Percentiles rank a stretch among this genome's conserved stretches.
Conservation (phyloP, 2,329 filamentous ascomycete species). For the Alternaria triticina region DNA sequence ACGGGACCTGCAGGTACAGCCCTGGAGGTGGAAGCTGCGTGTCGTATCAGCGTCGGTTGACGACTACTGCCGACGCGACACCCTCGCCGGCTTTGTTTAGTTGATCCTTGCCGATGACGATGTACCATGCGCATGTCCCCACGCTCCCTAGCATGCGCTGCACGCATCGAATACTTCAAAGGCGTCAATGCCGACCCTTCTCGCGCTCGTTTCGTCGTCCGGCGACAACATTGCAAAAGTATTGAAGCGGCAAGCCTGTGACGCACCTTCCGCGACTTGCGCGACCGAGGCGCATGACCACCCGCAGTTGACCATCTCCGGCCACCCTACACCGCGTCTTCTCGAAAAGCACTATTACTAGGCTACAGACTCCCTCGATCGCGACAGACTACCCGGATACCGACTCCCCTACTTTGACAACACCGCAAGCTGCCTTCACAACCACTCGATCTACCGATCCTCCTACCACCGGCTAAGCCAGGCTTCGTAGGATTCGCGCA, state of each 20-base stretch:
- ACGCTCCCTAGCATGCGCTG: slow-evolving; percentile 10
- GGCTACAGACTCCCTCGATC: background rate
- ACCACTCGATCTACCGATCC: slow-evolving; percentile 2
- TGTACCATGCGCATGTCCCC: slow-evolving; percentile 15
- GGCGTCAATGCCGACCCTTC: background rate
- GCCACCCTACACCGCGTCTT: slow-evolving; percentile 22
- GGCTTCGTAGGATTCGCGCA: slow-evolving; percentile 31
- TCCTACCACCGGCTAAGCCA: slow-evolving; percentile 20
- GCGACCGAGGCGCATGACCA: slow-evolving; percentile 29
- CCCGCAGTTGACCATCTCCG: slow-evolving; percentile 13
- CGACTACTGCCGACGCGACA: slow-evolving; percentile 6
- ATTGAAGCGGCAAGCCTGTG: slow-evolving; percentile 8
- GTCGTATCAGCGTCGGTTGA: slow-evolving; percentile 3
- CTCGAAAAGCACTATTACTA: slow-evolving; percentile 16
- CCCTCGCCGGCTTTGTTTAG: slow-evolving; percentile 22
- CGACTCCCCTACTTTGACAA: slow-evolving; percentile 2
- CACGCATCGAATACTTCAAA: slow-evolving; percentile 1
- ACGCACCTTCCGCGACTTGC: slow-evolving; percentile 29
- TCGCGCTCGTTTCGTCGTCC: background rate
- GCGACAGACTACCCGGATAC: background rate
- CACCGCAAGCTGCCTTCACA: background rate
- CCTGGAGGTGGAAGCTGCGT: background rate
- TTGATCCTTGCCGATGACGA: slow-evolving; percentile 22
- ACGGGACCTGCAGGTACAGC: slow-evolving; percentile 24
- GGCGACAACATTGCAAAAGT: background rate